A percentile compares a stretch with the other conserved stretches of the same genome.
Conservation (phyloP, 441 rosid species). For the Lepidium campestre region DNA sequence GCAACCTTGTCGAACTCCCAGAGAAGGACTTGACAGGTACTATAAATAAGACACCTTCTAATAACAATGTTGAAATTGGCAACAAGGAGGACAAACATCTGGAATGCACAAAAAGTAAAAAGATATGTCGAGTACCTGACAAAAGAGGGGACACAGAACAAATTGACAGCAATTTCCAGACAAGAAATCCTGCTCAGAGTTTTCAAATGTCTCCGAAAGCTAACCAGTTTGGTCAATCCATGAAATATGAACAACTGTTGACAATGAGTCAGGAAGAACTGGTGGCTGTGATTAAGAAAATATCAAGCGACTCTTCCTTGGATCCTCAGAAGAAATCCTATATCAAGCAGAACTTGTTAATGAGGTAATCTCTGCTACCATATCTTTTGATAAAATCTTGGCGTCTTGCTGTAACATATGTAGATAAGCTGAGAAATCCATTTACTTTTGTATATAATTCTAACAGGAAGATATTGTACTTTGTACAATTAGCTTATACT, state of each 20-base stretch:
- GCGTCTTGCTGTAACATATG: not conserved
- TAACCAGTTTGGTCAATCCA: conserved; percentile 18
- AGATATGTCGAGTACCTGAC: conserved; percentile 23
- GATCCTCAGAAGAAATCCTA: conserved; percentile 59
- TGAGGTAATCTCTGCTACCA: conserved; percentile 51
- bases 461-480: not conserved
- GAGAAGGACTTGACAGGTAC: conserved; percentile 17
- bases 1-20: conserved; percentile 4
- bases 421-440: not conserved
- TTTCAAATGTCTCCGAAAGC: conserved; percentile 28
- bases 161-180: conserved; percentile 1
- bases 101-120: conserved; percentile 28
- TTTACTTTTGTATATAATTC: not conserved
- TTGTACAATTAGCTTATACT: not conserved
- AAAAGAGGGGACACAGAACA: conserved; percentile 30
- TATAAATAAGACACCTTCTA: conserved; percentile 18
- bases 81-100: conserved; percentile 23
- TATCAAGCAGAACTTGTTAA: conserved; percentile 67
- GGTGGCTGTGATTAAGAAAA: conserved; percentile 56
- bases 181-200: conserved; percentile 19
- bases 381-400: not conserved
- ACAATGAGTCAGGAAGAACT: conserved; percentile 54
- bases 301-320: conserved; percentile 66
- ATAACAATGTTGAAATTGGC: conserved; percentile 19
- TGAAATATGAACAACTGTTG: conserved; percentile 30